Percentiles rank a stretch among this genome's conserved stretches.
These are phyloP conservation scores for Heliocybe sulcata DNA, from an alignment of 1,284 basidiomycete species.

Conservation along the genomic window DNA sequence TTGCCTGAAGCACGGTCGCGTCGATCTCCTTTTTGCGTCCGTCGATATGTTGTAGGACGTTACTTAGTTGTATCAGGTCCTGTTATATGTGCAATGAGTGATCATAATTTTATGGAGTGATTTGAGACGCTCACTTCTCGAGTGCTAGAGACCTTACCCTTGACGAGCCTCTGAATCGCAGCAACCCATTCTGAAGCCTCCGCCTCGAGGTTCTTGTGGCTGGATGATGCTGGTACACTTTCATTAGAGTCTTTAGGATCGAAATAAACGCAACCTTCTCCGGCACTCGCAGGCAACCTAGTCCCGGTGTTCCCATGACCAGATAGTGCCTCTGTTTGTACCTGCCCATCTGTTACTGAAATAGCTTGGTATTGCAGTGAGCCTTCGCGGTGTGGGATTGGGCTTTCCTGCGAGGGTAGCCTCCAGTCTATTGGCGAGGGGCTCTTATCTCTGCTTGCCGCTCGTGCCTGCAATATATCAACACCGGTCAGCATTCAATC, in stretches of 20 bases:
- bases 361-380: neutral
- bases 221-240: neutral
- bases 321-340: neutral
- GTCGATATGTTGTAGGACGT: neutral
- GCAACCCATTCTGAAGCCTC: slow-evolving; percentile 6
- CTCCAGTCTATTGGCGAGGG: neutral
- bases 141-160: slow-evolving; percentile 8
- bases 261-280: neutral
- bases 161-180: slow-evolving; percentile 9
- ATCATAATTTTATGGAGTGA: slow-evolving; percentile 5
- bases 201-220: neutral
- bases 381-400: neutral
- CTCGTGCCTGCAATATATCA: too few species aligned
- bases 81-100: slow-evolving; percentile 1
- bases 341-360: neutral
- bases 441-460: neutral
- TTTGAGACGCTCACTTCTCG: neutral
- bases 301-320: neutral
- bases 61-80: slow-evolving; percentile 1
- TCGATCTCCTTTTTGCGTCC: neutral
- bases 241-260: neutral
- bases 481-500: too few species aligned
- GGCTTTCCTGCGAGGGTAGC: neutral
- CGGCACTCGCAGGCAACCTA: neutral
- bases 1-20: neutral